phyloP scores from a whole-genome alignment of 345 rosid genomes.

The Tarenaya hassleriana region DNA sequence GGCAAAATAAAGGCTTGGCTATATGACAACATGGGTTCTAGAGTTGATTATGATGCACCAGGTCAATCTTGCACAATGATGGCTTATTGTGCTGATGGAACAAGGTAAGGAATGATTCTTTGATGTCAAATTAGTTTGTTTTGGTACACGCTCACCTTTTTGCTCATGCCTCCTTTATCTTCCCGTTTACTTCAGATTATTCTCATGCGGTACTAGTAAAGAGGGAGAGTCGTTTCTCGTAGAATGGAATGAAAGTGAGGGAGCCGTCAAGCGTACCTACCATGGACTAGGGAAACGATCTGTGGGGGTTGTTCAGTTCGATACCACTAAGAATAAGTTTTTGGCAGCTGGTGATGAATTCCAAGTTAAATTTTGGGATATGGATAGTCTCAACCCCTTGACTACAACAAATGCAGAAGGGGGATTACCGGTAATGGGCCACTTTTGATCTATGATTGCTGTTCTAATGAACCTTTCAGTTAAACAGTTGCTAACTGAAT shows the following conservation, averaged over 20 bases:
- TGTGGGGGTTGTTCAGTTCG: conserved; percentile 64
- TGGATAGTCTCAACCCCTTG: conserved; percentile 58
- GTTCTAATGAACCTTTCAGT: conserved; percentile 4
- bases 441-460: background rate
- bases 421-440: conserved; percentile 46
- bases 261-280: conserved; percentile 56
- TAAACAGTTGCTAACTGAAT: conserved; percentile 17
- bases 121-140: background rate
- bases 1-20: conserved; percentile 82
- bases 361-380: conserved; percentile 67
- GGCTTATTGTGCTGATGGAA: conserved; percentile 83
- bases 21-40: conserved; percentile 66
- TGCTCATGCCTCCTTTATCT: conserved; percentile 14
- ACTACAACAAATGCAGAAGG: conserved; percentile 51
- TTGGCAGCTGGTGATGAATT: conserved; percentile 74
- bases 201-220: conserved; percentile 69
- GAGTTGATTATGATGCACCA: conserved; percentile 83
- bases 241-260: conserved; percentile 77
- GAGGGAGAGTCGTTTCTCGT: conserved; percentile 60
- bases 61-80: conserved; percentile 67
- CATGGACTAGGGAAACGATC: conserved; percentile 58
- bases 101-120: conserved; percentile 25
- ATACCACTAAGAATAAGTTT: conserved; percentile 53
- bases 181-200: conserved; percentile 34
- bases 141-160: conserved; percentile 1